Base-by-base conservation (phyloP, 2,329 filamentous ascomycete genomes). In the Venturia oleaginea region DNA sequence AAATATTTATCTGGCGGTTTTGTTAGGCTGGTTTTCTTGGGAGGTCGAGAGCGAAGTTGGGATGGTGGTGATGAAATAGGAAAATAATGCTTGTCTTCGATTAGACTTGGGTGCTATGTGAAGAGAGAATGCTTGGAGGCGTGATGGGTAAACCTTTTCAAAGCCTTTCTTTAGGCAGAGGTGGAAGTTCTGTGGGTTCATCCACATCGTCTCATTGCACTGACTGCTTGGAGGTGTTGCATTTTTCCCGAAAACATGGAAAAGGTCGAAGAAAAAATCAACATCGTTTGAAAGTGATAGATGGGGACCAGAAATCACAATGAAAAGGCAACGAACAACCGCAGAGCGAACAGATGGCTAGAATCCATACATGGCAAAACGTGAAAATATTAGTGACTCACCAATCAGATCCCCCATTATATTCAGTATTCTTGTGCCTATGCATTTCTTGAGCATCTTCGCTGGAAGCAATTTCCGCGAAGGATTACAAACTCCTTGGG, bases 401-500 rank as follows among this genome's bases (percentile, higher is more conserved):
- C 75, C 78, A 72, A 97, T 99, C 67, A 97, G 81, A 63, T 86
- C 82, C 40, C 87, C 86, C 94, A 99, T 97, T 72, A 90, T 82
- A 72, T 95, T 88, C 72, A 95, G 90, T 57, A 99, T 91, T 70
- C 88, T 89, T 69, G 86, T 86, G 73, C 84, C 89, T 76, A 3
- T 37, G 15, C 2, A 11, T 42, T 27, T 51, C 2, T n/a, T 60
- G 19, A 60, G 34, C n/a, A 42, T 42, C 1, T 8, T 37, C 17
- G 10, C 13, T n/a, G 11, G 19, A n/a, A 27, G n/a, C 7, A 15
- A 10, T n/a, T 17, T 4, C 1, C 4, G 30, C 30, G n/a, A 59
- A 48, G 34, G 19, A 3, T 7, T 55, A 74, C 83, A 76, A 72
- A 92, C 90, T 92, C 77, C 88, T 92, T 0, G 92, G 86, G 72